Evolutionary conservation across 2,329 filamentous ascomycete genomes (phyloP), one percentile per base, ranked within the genome.

Genomic region (Cladosporium sp.): DNA sequence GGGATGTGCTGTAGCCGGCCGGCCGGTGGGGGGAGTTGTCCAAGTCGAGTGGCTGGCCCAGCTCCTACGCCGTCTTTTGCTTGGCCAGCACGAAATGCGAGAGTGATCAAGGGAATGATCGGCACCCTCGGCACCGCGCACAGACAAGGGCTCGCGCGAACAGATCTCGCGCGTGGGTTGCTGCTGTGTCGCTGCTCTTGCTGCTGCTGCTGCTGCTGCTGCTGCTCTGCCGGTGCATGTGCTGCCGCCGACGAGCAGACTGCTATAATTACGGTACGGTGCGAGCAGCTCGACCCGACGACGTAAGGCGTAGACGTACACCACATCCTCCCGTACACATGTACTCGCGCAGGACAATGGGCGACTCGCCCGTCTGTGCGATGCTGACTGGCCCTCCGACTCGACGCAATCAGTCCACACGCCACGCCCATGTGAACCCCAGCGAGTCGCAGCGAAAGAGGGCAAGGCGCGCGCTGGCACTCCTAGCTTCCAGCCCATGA

Each of bases 401-500:
- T 29, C 29, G 52, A 33, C 33, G 55, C 37, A 49, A 50, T 61
- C 55, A 50, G 58, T 61, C 46, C 59, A 62, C 59, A 62, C 49
- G 59, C 59, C 59, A 63, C 61, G 60, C 49, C 60, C 23, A 53
- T 62, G 31, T 44, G 46, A 63, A 55, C 26, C 61, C 50, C 61
- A 56, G 61, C 61, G 61, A 63, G 58, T 63, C 10, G 52, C 37
- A 44, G 37, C 37, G 6, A 14, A 28, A 62, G 59, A 62, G 46
- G 59, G 59, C 59, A 53, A 52, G 61, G 61, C 61, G 61, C 40
- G n/a, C 44, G 61, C 61, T 63, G 61, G 61, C 61, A 55, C n/a
- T 56, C 61, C 61, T 63, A 63, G 61, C 61, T 63, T 56, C 61
- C 61, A 63, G 50, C 61, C 40, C 50, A 63, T 63, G 61, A 49